Evolutionary conservation across 139 green algal genomes (phyloP).

Genomic region (Picochlorum sp.): DNA sequence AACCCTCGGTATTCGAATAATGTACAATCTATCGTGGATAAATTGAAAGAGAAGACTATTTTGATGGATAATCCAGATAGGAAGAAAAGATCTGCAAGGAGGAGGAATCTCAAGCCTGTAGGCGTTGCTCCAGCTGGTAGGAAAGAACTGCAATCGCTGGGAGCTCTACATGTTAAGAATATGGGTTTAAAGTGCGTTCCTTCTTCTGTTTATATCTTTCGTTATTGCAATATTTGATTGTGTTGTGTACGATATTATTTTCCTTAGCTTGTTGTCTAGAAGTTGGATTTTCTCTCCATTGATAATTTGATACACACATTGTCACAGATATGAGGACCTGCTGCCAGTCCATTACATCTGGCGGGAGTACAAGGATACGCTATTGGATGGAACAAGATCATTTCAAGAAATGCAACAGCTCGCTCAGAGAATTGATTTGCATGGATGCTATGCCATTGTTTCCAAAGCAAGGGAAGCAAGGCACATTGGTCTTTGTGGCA

Average conservation of each 20-base stretch:
- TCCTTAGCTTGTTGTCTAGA: too few species aligned
- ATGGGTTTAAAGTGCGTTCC: background rate
- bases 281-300: too few species aligned
- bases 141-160: background rate
- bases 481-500: too few species aligned
- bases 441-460: background rate
- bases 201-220: too few species aligned
- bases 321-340: too few species aligned
- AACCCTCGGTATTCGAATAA: background rate
- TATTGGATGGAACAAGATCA: background rate
- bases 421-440: background rate
- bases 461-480: too few species aligned
- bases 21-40: background rate
- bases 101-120: background rate
- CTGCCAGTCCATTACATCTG: background rate
- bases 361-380: background rate
- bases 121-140: background rate
- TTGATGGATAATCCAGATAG: background rate
- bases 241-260: too few species aligned
- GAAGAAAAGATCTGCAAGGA: background rate
- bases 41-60: background rate
- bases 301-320: too few species aligned
- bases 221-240: too few species aligned
- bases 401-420: background rate
- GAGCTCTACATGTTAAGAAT: background rate